These are phyloP conservation scores for Elsinoe australis DNA, from an alignment of 2,329 filamentous ascomycete genomes.

Conservation along the genomic window DNA sequence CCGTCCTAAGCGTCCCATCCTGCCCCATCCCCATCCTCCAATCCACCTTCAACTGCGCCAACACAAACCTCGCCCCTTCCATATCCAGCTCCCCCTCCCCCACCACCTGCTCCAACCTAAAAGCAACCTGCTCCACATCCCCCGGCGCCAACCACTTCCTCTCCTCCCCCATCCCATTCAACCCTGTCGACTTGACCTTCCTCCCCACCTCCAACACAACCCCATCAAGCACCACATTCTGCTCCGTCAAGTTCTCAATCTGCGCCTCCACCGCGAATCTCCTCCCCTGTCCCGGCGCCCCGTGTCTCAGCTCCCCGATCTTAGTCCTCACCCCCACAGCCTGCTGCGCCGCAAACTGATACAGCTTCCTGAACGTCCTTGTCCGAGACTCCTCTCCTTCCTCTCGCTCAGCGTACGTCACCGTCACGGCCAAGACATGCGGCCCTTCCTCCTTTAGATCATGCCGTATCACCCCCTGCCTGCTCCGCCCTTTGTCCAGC, in stretches of 20 bases:
- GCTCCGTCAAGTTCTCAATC: conserved; percentile 87
- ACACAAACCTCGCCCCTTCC: conserved; percentile 46
- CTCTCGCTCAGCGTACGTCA: conserved; percentile 78
- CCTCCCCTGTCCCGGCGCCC: conserved; percentile 29
- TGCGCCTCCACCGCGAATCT: conserved; percentile 83
- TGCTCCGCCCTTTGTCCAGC: conserved; percentile 23
- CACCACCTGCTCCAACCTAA: conserved; percentile 53
- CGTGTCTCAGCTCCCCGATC: conserved; percentile 52
- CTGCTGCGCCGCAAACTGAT: conserved; percentile 90
- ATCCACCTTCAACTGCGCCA: conserved; percentile 76
- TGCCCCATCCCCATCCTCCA: conserved; percentile 91
- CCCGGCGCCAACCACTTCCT: conserved; percentile 49
- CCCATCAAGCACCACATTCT: conserved; percentile 66
- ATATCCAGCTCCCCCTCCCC: conserved; percentile 39
- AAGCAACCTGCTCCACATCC: conserved; percentile 59
- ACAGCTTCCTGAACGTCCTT: conserved; percentile 86
- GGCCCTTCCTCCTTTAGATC: conserved; percentile 91
- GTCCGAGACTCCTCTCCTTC: conserved; percentile 51
- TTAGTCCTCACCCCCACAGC: conserved; percentile 88
- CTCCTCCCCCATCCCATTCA: conserved; percentile 25
- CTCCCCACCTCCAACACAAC: conserved; percentile 27
- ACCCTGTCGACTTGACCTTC: conserved; percentile 23
- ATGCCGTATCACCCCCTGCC: conserved; percentile 72
- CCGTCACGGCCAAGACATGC: conserved; percentile 85
- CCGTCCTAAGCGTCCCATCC: conserved; percentile 77